Evolutionary conservation across 805 yeast species (phyloP).

Genomic region (Saturnispora silvae): DNA sequence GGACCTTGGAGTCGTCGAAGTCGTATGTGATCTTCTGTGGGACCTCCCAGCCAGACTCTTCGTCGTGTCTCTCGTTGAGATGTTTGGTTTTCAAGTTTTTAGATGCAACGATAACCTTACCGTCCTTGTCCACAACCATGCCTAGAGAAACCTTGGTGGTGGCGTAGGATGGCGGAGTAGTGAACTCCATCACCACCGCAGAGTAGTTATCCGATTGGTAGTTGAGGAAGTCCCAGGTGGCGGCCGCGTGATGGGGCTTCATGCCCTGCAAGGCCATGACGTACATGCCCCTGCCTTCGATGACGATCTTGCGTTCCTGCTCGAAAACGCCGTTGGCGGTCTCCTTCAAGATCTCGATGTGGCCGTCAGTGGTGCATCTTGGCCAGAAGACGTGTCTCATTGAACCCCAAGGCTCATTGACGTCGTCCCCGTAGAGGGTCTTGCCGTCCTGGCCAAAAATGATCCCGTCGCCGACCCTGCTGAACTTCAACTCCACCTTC

Average conservation of each 20-base stretch:
- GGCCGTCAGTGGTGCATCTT: conserved; percentile 62
- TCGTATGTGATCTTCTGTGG: conserved; percentile 59
- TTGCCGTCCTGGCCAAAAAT: conserved; percentile 85
- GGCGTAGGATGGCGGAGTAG: conserved; percentile 87
- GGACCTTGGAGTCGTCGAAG: conserved; percentile 30
- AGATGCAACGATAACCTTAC: conserved; percentile 51
- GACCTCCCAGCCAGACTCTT: conserved; percentile 84
- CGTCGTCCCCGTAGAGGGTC: conserved; percentile 78
- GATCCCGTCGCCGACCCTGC: conserved; percentile 62
- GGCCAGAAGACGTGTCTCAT: conserved; percentile 99
- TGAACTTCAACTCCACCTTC: conserved; percentile 56
- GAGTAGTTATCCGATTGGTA: conserved; percentile 69
- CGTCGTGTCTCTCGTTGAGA: conserved; percentile 46
- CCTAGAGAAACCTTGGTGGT: conserved; percentile 73
- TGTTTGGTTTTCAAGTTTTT: conserved; percentile 58
- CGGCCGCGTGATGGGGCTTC: conserved; percentile 99
- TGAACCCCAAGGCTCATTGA: conserved; percentile 85
- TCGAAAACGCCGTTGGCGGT: conserved; percentile 9
- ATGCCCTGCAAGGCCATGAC: conserved; percentile 97
- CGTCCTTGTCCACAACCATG: conserved; percentile 53
- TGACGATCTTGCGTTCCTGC: conserved; percentile 11
- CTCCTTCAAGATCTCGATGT: conserved; percentile 29
- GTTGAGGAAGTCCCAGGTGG: conserved; percentile 88
- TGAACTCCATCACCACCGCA: conserved; percentile 88
- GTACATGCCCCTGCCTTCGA: conserved; percentile 57